phyloP scores from a whole-genome alignment of 2,329 filamentous ascomycete genomes.

The Lasiodiplodia theobromae region DNA sequence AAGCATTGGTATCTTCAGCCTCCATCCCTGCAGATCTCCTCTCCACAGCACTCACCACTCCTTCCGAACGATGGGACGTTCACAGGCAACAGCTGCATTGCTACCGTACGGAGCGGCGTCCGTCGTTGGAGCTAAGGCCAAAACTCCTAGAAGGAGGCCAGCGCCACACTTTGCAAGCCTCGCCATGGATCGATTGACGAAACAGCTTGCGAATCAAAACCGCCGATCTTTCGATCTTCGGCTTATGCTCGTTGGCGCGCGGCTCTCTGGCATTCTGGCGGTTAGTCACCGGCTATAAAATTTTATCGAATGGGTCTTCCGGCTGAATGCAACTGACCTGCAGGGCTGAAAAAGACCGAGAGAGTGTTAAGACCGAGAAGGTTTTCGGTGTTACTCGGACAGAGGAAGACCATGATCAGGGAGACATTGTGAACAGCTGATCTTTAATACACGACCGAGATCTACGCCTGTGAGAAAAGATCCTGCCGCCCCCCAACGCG shows the following conservation, averaged over 20 bases:
- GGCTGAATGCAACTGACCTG: conserved; percentile 1
- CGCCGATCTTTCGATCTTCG: conserved; percentile 5
- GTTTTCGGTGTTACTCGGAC: not conserved
- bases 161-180: conserved; percentile 20
- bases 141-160: not conserved
- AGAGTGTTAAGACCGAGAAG: not conserved
- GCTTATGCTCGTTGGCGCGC: not conserved
- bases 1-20: conserved; percentile 10
- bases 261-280: not conserved
- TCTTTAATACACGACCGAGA: conserved; percentile 18
- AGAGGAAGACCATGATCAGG: not conserved
- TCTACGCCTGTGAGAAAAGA: not conserved
- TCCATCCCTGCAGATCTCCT: not conserved
- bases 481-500: conserved; percentile 2
- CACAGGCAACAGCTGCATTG: conserved; percentile 7
- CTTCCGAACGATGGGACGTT: conserved; percentile 21
- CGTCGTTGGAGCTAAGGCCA: conserved; percentile 1
- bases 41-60: conserved; percentile 13
- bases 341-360: not conserved
- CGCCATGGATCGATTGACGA: conserved; percentile 10
- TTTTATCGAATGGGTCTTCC: not conserved
- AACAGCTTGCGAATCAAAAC: conserved; percentile 17
- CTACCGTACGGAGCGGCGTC: conserved; percentile 10
- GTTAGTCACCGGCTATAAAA: not conserved
- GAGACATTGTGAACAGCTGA: conserved; percentile 16